Percentiles rank a stretch among this genome's conserved stretches.
These are phyloP conservation scores for Margaritispora aquatica DNA, from an alignment of 495 filamentous ascomycete species.

Conservation along the genomic window DNA sequence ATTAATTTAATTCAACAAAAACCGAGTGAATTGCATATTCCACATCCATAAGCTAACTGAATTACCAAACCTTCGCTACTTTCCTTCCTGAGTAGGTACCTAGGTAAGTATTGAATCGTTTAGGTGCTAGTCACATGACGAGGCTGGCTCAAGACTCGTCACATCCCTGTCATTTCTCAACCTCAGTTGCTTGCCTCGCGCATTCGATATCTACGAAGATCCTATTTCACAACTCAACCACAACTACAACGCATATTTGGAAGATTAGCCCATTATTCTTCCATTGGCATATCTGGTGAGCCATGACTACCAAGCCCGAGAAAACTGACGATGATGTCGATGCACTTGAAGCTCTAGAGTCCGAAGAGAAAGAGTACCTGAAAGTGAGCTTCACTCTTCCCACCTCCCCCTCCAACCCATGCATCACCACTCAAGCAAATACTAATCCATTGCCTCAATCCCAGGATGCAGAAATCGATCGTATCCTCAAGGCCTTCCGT, in stretches of 20 bases:
- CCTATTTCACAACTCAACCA: neutral
- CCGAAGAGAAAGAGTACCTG: constrained; percentile 81
- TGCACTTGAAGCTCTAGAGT: constrained; percentile 76
- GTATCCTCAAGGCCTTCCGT: constrained; percentile 84
- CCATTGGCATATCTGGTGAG: constrained; percentile 19
- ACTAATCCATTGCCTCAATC: constrained; percentile 18
- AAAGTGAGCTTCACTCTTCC: constrained; percentile 49
- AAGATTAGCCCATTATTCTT: constrained; percentile 1
- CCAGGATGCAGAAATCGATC: constrained; percentile 92
- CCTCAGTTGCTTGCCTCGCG: neutral
- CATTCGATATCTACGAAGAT: neutral
- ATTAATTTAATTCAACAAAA: no score
- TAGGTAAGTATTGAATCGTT: no score
- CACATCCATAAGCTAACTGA: no score
- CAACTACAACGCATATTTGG: neutral
- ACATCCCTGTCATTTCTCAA: no score
- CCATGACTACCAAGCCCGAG: constrained; percentile 24
- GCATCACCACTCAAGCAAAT: neutral
- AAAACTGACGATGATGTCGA: constrained; percentile 63
- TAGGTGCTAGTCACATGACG: neutral
- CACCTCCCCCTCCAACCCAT: neutral
- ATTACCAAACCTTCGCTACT: no score
- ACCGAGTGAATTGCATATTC: no score
- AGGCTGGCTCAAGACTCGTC: neutral
- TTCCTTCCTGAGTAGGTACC: no score